Percentiles rank a stretch among this genome's conserved stretches.
Conservation (phyloP, 306 rosid species). For the Adenanthera pavonina region DNA sequence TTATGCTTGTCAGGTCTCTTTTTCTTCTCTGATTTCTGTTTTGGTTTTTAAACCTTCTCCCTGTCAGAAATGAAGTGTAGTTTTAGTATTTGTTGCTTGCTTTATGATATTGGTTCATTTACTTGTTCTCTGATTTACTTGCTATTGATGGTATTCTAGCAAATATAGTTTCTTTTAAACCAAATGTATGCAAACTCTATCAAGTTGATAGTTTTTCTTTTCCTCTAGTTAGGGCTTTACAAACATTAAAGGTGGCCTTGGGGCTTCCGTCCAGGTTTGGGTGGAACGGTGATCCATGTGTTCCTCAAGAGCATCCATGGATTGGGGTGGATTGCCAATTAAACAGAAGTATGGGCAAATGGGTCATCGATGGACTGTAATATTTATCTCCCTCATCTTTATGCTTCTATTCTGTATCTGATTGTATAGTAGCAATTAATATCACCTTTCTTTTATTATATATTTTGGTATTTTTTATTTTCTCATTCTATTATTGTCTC, state of each 20-base stretch:
- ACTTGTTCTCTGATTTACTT: slow-evolving; percentile 24
- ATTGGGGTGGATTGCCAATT: slow-evolving; percentile 86
- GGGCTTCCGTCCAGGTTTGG: slow-evolving; percentile 92
- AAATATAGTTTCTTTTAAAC: slow-evolving; percentile 15
- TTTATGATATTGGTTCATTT: slow-evolving; percentile 23
- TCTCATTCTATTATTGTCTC: slow-evolving; percentile 18
- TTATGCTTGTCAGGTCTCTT: slow-evolving; percentile 35
- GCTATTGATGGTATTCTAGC: neutral
- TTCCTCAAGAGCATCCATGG: slow-evolving; percentile 99
- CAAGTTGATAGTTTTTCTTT: slow-evolving; percentile 41
- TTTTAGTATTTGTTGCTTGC: slow-evolving; percentile 22
- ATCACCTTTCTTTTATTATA: slow-evolving; percentile 15
- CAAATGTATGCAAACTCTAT: slow-evolving; percentile 29
- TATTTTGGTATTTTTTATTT: slow-evolving; percentile 14
- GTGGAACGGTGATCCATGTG: slow-evolving; percentile 99
- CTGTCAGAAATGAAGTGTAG: neutral
- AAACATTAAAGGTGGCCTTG: slow-evolving; percentile 71
- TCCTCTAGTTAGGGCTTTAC: slow-evolving; percentile 82
- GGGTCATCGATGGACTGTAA: slow-evolving; percentile 97
- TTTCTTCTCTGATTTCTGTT: slow-evolving; percentile 26
- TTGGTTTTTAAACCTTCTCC: slow-evolving; percentile 20
- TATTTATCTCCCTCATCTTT: slow-evolving; percentile 40
- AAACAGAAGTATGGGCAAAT: slow-evolving; percentile 65
- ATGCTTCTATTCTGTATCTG: slow-evolving; percentile 34
- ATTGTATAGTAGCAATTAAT: slow-evolving; percentile 18